A percentile compares a stretch with the other conserved stretches of the same genome.
Evolutionary conservation across 2,329 filamentous ascomycete species (phyloP).

Genomic region (Talaromyces sp.): DNA sequence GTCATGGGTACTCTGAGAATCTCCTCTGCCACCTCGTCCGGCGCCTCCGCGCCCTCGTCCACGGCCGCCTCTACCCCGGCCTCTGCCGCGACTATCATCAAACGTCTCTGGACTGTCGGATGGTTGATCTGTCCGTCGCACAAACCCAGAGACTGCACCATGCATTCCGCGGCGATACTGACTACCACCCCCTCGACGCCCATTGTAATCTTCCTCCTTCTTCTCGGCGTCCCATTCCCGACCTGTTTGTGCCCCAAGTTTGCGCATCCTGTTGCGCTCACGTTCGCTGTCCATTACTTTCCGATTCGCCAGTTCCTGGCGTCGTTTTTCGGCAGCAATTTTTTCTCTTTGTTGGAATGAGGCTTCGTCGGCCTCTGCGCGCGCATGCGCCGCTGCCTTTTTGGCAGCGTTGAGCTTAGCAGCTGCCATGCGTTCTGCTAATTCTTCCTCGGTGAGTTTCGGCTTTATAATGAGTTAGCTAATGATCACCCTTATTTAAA

Average conservation of each 20-base stretch:
- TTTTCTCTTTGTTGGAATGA: conserved; percentile 61
- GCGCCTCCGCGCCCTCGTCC: conserved; percentile 29
- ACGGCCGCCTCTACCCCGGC: conserved; percentile 21
- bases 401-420: conserved; percentile 59
- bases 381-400: conserved; percentile 55
- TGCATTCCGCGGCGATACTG: conserved; percentile 48
- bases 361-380: conserved; percentile 63
- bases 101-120: conserved; percentile 20
- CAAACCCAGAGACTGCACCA: conserved; percentile 43
- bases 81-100: conserved; percentile 18
- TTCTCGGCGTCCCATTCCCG: conserved; percentile 62
- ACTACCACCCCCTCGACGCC: conserved; percentile 36
- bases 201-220: conserved; percentile 50
- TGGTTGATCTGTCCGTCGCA: conserved; percentile 23
- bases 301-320: conserved; percentile 48
- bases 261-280: conserved; percentile 56
- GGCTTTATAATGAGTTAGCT: conserved; percentile 41
- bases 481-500: background rate
- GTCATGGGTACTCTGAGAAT: conserved; percentile 18
- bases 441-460: conserved; percentile 61
- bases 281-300: conserved; percentile 59
- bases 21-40: conserved; percentile 18
- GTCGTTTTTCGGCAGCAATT: conserved; percentile 50
- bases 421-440: conserved; percentile 55
- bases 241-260: conserved; percentile 54